Evolutionary conservation across 1,284 basidiomycete genomes (phyloP).

Genomic region (Microbotryomycetes sp.): DNA sequence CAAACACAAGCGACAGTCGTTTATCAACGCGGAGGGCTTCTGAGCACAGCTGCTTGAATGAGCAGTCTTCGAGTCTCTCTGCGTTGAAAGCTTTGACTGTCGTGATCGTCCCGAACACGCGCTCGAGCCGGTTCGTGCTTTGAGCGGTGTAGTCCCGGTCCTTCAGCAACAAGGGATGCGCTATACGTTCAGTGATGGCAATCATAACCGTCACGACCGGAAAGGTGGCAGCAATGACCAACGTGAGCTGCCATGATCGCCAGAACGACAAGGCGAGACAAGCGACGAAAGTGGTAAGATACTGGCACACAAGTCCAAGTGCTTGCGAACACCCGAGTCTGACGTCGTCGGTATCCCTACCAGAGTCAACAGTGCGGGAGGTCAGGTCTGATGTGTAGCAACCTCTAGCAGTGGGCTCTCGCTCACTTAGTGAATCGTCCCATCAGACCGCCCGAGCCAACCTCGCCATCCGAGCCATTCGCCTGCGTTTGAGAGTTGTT

Average conservation of each 20-base stretch:
- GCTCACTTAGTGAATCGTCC: slow-evolving; percentile 80
- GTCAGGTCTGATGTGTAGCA: too few relatives aligned
- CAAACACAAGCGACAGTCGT: slow-evolving; percentile 63
- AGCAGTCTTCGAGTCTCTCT: slow-evolving; percentile 54
- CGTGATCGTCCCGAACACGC: slow-evolving; percentile 68
- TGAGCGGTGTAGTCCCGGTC: slow-evolving; percentile 64
- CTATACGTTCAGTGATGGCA: slow-evolving; percentile 59
- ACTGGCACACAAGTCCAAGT: slow-evolving; percentile 69
- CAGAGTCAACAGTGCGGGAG: not conserved
- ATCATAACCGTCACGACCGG: slow-evolving; percentile 74
- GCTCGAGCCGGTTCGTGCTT: slow-evolving; percentile 72
- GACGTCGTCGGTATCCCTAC: slow-evolving; percentile 89
- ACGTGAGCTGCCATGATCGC: slow-evolving; percentile 73
- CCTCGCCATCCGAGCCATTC: slow-evolving; percentile 47
- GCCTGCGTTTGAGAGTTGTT: slow-evolving; percentile 48
- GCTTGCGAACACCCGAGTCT: slow-evolving; percentile 73
- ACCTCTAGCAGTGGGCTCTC: not conserved
- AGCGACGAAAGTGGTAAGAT: slow-evolving; percentile 69
- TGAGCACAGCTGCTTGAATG: slow-evolving; percentile 51
- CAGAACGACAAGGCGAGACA: slow-evolving; percentile 74
- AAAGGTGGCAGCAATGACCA: slow-evolving; percentile 86
- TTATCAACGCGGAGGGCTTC: slow-evolving; percentile 51
- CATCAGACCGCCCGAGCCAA: slow-evolving; percentile 78
- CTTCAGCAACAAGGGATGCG: slow-evolving; percentile 57
- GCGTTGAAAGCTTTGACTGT: slow-evolving; percentile 98